These are phyloP conservation scores for Lantana camara DNA, from an alignment of 257 asterid genomes.

Conservation along the genomic window DNA sequence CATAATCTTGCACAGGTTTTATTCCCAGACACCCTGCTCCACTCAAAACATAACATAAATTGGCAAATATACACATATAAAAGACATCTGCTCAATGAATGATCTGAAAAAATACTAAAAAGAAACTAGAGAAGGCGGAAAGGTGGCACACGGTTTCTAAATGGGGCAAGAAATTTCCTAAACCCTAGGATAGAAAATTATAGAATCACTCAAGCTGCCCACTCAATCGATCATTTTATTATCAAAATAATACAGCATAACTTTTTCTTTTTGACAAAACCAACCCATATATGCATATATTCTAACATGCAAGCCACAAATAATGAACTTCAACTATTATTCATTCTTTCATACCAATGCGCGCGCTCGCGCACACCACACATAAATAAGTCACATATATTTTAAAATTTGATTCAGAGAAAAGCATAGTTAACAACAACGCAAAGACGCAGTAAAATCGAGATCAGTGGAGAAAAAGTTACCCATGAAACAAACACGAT, in stretches of 20 bases:
- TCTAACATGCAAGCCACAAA: constrained; percentile 31
- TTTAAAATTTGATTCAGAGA: no score
- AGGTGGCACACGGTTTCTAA: constrained; percentile 38
- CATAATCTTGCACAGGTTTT: neutral
- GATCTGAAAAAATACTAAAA: constrained; percentile 2
- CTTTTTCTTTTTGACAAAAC: constrained; percentile 3
- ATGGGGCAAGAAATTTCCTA: constrained; percentile 31
- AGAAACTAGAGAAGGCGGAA: constrained; percentile 21
- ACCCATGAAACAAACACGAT: neutral
- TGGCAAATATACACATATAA: neutral
- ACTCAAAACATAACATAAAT: neutral
- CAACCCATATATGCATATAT: constrained; percentile 22
- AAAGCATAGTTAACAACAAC: no score
- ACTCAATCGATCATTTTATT: neutral
- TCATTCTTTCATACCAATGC: neutral
- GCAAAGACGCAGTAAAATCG: neutral
- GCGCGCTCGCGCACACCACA: no score
- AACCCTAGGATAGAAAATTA: constrained; percentile 27
- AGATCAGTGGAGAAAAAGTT: neutral
- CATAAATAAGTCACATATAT: neutral
- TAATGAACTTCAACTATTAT: neutral
- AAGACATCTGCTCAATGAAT: neutral
- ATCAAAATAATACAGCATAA: neutral
- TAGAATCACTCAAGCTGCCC: constrained; percentile 18
- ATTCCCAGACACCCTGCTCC: constrained; percentile 14